Conservation (phyloP, 352 stramenopile genomes). For the Stramenopiles sp. region DNA sequence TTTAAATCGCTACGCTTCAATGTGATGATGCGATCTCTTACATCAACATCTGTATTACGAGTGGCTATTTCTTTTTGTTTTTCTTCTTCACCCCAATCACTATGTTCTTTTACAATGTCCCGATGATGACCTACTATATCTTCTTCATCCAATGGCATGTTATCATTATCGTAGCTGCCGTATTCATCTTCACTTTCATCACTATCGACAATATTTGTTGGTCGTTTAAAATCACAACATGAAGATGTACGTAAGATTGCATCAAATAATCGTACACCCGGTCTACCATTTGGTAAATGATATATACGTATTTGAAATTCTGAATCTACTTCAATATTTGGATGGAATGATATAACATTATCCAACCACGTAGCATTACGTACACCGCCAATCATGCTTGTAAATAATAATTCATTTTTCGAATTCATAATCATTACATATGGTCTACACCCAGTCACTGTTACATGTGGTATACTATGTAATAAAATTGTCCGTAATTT, state of each 20-base stretch:
- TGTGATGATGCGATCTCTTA: neutral
- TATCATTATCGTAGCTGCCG: neutral
- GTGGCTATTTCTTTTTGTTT: neutral
- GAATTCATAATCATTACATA: neutral
- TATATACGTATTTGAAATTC: neutral
- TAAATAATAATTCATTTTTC: neutral
- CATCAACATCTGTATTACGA: neutral
- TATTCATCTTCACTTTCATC: neutral
- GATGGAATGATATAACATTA: neutral
- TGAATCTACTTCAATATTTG: neutral
- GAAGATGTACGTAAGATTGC: neutral
- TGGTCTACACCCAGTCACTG: neutral
- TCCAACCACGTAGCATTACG: neutral
- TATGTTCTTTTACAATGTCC: too few relatives aligned
- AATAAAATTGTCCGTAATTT: neutral
- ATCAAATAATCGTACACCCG: neutral
- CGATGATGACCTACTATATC: too few relatives aligned
- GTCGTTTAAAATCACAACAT: neutral
- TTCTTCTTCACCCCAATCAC: too few relatives aligned
- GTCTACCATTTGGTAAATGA: neutral
- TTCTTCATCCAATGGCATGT: too few relatives aligned
- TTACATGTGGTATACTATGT: neutral
- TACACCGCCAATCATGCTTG: neutral
- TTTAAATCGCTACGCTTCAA: neutral
- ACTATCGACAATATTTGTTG: too few relatives aligned